Conservation (phyloP, 441 rosid species). For the Adansonia grandidieri region DNA sequence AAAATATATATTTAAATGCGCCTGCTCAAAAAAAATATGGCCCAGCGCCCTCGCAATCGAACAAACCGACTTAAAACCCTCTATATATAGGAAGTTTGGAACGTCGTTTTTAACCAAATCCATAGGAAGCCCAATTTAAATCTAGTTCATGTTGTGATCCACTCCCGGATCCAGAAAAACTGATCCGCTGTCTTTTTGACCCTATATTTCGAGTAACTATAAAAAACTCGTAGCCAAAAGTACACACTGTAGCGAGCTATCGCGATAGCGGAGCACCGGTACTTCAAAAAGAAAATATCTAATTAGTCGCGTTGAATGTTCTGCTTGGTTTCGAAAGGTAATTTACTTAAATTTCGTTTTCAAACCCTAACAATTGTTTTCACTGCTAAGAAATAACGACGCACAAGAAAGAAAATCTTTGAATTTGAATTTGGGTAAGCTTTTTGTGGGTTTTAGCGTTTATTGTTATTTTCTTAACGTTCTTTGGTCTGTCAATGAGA, state of each 20-base stretch:
- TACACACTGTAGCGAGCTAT: neutral
- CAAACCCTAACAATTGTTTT: neutral
- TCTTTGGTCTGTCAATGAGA: neutral
- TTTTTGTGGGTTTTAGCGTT: neutral
- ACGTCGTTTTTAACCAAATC: no score
- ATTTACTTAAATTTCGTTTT: neutral
- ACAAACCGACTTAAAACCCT: no score
- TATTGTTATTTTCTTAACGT: neutral
- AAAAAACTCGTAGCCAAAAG: neutral
- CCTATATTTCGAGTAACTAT: neutral
- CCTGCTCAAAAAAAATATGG: no score
- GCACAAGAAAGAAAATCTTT: neutral
- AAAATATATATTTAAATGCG: no score
- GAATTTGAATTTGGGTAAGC: neutral
- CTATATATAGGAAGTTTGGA: no score
- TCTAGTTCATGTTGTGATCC: neutral
- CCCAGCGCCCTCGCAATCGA: no score
- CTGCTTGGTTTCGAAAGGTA: slow-evolving; percentile 15
- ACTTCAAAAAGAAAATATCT: neutral
- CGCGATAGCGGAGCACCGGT: neutral
- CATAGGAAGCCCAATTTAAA: neutral
- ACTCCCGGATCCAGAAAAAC: neutral
- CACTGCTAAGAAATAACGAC: neutral
- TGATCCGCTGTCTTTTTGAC: neutral
- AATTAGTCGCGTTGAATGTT: slow-evolving; percentile 26